Base-by-base conservation (phyloP, 106 monocot species). In the Dendrobium nobile region DNA sequence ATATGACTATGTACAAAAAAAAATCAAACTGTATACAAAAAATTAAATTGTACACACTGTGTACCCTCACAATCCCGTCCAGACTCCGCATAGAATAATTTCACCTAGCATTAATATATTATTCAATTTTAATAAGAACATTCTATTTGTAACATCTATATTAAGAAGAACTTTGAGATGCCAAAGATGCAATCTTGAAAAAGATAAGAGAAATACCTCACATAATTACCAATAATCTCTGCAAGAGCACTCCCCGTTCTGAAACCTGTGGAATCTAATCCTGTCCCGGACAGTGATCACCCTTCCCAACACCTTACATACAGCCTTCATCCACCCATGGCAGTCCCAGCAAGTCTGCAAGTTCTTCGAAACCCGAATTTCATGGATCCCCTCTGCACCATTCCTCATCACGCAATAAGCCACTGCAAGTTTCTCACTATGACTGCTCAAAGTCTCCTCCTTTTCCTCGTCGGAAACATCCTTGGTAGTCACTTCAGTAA, bases 381-480 rank as follows among this genome's bases (percentile, higher is more conserved):
- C 91, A 28, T 88, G 89, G 24, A 56, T 79, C 8, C 48, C 81
- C 17, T 74, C 20, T 44, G n/a, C 42, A 4, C 74, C 43, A 28
- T 74, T 74, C 9, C 28, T 94, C 10, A 88, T 75, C 40, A 91
- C 75, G 37, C 78, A 43, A 72, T 84, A 91, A 24, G 94, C 84
- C n/a, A 91, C 84, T 0, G 94, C 94, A 0, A 94, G 72, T 82
- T 88, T 91, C 85, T 91, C 94, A 56, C 94, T 94, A 31, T 94
- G 94, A 51, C 79, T 81, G 16, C 44, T 79, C 77, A 94, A 77
- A 67, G 81, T 94, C 48, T 81, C 89, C 77, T 94, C 89, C 59
- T 86, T 88, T 54, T 94, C 89, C 82, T 94, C 94, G 73, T 91
- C 89, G 0, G 73, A 84, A 5, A 91, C 88, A 68, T 94, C 94